Evolutionary conservation across 169 alveolate species (phyloP), one percentile per base, ranked within the genome.

Genomic region (Cryptosporidium canis): DNA sequence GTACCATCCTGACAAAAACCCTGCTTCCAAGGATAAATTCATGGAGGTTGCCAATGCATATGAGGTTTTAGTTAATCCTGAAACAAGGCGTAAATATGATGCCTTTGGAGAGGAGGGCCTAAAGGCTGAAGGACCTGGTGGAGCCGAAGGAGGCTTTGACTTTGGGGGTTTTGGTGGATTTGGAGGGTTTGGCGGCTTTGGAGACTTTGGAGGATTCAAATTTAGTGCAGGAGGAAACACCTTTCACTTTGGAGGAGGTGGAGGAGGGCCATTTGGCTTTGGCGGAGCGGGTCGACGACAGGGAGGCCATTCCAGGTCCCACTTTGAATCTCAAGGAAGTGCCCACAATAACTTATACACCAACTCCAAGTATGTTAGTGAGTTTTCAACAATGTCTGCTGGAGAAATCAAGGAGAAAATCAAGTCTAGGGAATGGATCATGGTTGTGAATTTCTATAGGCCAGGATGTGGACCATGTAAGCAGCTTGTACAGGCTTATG

Each of bases 51-150:
- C 98, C 61, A 94, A 96, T 83, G 99, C 99, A 37, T 95, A 96
- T 93, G 99, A 97, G 90, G 96, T 96, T 9, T 93, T 97, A 45
- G 92, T 92, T 27, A 97, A 97, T 90, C 94, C 94, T 45, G 97
- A 97, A 84, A 95, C 94, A 83, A 93, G 99, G 67, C 83, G 92
- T 83, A 93, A 93, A 27, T 96, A 96, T 91, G 99, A 97, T 85
- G 82, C 92, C 83, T 93, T 93, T 85, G 99, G 99, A 3, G 98
- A 96, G 83, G 98, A 96, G 18, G 98, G 98, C 3, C 92, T 97
- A n/a, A 83, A 83, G 27, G 24, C 64, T 14, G 91, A 65, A 7
- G 91, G 91, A 3, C 47, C 65, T 66, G 84, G 91, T n/a, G 91
- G 90, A 35, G 93, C 91, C 35, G 84, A 72, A 1, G 90, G 90